phyloP scores from a whole-genome alignment of 2,329 filamentous ascomycete genomes.

The Penicillium sp. region DNA sequence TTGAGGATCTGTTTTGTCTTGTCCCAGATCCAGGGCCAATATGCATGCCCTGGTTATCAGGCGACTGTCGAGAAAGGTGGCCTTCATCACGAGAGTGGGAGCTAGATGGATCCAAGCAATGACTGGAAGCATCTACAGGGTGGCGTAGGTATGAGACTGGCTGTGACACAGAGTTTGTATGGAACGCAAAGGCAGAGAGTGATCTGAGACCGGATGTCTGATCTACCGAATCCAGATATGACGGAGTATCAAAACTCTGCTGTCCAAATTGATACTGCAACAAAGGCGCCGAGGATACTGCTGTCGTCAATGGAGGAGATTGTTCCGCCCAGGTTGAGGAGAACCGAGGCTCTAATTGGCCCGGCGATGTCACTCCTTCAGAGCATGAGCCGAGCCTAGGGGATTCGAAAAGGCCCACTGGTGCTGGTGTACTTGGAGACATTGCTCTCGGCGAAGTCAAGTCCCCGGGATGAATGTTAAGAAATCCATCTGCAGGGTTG shows the following conservation, averaged over 20 bases:
- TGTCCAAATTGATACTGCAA: conserved; percentile 21
- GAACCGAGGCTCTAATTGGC: conserved; percentile 16
- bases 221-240: conserved; percentile 26
- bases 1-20: background rate
- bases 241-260: conserved; percentile 15
- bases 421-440: conserved; percentile 18
- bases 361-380: conserved; percentile 13
- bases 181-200: conserved; percentile 33
- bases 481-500: conserved; percentile 15
- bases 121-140: conserved; percentile 36
- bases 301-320: conserved; percentile 15
- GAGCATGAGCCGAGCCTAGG: conserved; percentile 12
- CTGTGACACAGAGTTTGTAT: conserved; percentile 34
- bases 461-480: conserved; percentile 12
- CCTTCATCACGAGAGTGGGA: conserved; percentile 10
- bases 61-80: background rate
- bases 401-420: conserved; percentile 18
- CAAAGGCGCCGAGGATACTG: conserved; percentile 17
- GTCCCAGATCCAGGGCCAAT: background rate
- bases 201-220: conserved; percentile 27
- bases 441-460: conserved; percentile 16
- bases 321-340: conserved; percentile 25
- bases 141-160: conserved; percentile 39
- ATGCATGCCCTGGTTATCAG: conserved; percentile 10
- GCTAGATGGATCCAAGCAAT: conserved; percentile 30